Conservation (phyloP, 2,329 filamentous ascomycete species). For the Colletotrichum musae region DNA sequence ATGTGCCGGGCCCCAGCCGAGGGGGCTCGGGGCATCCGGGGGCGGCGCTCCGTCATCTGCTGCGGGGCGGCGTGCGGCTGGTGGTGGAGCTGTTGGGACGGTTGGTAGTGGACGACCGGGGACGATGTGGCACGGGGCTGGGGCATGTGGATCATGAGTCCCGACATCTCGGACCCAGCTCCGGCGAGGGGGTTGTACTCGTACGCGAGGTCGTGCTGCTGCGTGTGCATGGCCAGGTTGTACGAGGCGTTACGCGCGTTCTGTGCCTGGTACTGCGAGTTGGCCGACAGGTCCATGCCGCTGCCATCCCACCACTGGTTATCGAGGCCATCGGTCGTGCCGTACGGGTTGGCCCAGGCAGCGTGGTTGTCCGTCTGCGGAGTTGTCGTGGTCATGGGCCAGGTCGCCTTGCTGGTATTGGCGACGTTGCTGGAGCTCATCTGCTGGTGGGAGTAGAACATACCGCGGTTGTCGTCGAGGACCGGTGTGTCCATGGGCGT, state of each 20-base stretch:
- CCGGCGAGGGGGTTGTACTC: constrained; percentile 53
- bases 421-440: constrained; percentile 38
- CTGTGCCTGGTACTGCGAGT: constrained; percentile 50
- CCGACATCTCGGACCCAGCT: constrained; percentile 49
- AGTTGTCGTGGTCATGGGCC: constrained; percentile 44
- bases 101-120: constrained; percentile 49
- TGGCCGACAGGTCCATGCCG: constrained; percentile 47
- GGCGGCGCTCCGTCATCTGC: constrained; percentile 53
- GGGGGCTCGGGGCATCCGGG: constrained; percentile 66
- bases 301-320: constrained; percentile 52
- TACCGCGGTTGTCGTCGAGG: constrained; percentile 49
- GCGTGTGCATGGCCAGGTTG: constrained; percentile 58
- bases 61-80: constrained; percentile 40
- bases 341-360: constrained; percentile 40
- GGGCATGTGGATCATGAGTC: constrained; percentile 70
- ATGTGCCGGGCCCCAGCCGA: constrained; percentile 68
- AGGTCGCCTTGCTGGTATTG: constrained; percentile 44
- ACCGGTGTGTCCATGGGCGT: constrained; percentile 58
- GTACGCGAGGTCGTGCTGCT: constrained; percentile 57
- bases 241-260: constrained; percentile 52
- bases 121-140: constrained; percentile 58
- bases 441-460: constrained; percentile 45
- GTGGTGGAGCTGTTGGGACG: constrained; percentile 42
- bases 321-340: constrained; percentile 33
- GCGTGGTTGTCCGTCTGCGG: constrained; percentile 33